Conservation (phyloP, 139 green algal species). For the Coelastrella sp. region DNA sequence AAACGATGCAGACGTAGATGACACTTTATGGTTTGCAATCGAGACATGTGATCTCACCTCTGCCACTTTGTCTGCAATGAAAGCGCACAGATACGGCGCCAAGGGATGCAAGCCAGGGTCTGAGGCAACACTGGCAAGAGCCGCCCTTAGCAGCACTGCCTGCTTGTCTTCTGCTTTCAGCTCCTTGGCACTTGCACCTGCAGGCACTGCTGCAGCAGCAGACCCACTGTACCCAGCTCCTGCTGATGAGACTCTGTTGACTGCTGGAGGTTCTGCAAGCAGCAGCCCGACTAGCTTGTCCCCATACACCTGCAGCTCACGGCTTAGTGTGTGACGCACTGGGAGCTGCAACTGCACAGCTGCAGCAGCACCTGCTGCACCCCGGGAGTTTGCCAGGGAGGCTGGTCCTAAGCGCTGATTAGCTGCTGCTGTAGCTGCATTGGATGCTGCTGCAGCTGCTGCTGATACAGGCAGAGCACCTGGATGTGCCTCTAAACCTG, state of each 20-base stretch:
- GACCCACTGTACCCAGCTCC: background rate
- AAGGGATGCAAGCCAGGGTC: constrained; percentile 86
- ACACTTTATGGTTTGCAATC: too few species aligned
- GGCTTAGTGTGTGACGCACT: constrained; percentile 81
- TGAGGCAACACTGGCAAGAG: constrained; percentile 65
- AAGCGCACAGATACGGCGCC: constrained; percentile 86
- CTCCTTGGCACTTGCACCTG: background rate
- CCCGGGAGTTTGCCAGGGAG: too few species aligned
- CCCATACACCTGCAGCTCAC: constrained; percentile 86
- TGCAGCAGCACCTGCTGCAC: background rate
- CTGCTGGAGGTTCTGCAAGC: constrained; percentile 20
- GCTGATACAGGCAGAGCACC: constrained; percentile 8
- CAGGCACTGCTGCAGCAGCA: constrained; percentile 47
- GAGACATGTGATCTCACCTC: too few species aligned
- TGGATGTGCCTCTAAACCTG: background rate
- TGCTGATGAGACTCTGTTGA: background rate
- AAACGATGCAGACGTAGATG: too few species aligned
- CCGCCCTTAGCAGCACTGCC: constrained; percentile 39
- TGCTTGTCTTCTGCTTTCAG: constrained; percentile 24
- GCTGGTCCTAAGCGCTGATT: too few species aligned
- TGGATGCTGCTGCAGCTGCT: background rate
- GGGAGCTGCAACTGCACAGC: constrained; percentile 65
- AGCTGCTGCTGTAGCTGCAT: background rate
- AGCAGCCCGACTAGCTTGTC: constrained; percentile 59
- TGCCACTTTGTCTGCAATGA: constrained; percentile 75